phyloP scores from a whole-genome alignment of 2,329 filamentous ascomycete species.

The Exophiala xenobiotica region DNA sequence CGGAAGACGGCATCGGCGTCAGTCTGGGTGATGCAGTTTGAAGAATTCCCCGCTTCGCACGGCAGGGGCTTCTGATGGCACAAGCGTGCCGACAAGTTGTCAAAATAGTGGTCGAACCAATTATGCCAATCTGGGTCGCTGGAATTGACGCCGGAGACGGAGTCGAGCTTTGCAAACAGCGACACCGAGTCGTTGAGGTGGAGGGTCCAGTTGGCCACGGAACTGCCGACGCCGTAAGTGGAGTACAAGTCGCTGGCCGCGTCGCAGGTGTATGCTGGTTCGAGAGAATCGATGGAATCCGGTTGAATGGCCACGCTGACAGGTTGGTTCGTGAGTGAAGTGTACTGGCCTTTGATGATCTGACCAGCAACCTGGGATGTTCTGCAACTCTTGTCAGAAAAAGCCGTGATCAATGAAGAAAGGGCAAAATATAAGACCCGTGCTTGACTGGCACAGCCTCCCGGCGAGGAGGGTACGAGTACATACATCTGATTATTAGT shows the following conservation, averaged over 20 bases:
- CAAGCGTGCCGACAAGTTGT: slow-evolving; percentile 76
- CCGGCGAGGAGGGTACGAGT: no score
- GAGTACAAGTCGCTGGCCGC: slow-evolving; percentile 48
- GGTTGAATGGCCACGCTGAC: slow-evolving; percentile 47
- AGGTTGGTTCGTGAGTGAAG: slow-evolving; percentile 31
- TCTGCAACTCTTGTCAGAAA: no score
- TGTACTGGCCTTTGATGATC: slow-evolving; percentile 70
- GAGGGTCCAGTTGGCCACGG: slow-evolving; percentile 56
- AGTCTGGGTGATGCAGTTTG: slow-evolving; percentile 62
- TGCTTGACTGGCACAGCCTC: no score
- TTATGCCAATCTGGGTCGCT: slow-evolving; percentile 59
- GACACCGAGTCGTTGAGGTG: slow-evolving; percentile 58
- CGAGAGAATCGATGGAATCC: slow-evolving; percentile 65
- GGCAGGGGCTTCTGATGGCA: slow-evolving; percentile 73
- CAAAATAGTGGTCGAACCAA: slow-evolving; percentile 76
- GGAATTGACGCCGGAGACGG: slow-evolving; percentile 63
- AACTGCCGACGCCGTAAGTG: slow-evolving; percentile 48
- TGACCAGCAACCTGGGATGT: slow-evolving; percentile 78
- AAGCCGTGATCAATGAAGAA: no score
- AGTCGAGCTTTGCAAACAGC: slow-evolving; percentile 63
- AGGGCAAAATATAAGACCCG: no score
- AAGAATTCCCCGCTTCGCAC: slow-evolving; percentile 56
- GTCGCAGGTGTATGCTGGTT: slow-evolving; percentile 69
- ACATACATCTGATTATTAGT: no score
- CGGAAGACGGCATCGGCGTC: slow-evolving; percentile 71